Percentiles rank a stretch among this genome's conserved stretches.
Conservation (phyloP, 805 yeast genomes). For the Hermanozyma aechmeae region DNA sequence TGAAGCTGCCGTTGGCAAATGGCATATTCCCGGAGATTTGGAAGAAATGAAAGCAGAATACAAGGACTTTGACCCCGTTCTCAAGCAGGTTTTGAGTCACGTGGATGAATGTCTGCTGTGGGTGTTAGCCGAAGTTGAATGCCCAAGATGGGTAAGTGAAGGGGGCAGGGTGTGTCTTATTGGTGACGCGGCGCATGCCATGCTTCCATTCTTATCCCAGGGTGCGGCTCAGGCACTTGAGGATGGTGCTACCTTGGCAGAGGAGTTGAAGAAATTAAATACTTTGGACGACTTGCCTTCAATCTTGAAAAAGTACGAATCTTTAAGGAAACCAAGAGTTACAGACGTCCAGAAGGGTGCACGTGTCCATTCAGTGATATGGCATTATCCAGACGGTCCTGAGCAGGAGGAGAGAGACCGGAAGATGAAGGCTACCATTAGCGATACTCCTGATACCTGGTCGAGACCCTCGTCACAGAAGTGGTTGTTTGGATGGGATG, state of each 20-base stretch:
- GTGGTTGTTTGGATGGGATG: no score
- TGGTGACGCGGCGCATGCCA: constrained; percentile 29
- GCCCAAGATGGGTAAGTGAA: constrained; percentile 16
- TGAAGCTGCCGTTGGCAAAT: constrained; percentile 11
- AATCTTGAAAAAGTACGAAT: constrained; percentile 5
- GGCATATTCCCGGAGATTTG: constrained; percentile 11
- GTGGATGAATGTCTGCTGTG: no score
- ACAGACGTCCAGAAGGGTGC: constrained; percentile 8
- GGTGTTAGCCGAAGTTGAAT: no score
- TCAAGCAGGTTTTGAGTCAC: constrained; percentile 11
- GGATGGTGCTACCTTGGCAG: constrained; percentile 21
- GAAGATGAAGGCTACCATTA: no score
- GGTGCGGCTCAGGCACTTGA: constrained; percentile 27
- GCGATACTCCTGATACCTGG: no score
- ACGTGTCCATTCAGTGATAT: no score
- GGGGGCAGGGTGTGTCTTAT: constrained; percentile 17
- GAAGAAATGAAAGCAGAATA: constrained; percentile 15
- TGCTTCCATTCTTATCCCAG: constrained; percentile 22
- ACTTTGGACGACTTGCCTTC: constrained; percentile 11
- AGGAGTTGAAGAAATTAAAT: constrained; percentile 9
- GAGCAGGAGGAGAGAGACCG: no score
- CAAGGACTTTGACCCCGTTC: constrained; percentile 18
- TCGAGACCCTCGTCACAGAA: no score
- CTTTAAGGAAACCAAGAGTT: constrained; percentile 6
- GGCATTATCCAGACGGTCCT: no score